These are phyloP conservation scores for Leucosporidium creatinivorum DNA, from an alignment of 768 basidiomycete genomes.

Conservation along the genomic window DNA sequence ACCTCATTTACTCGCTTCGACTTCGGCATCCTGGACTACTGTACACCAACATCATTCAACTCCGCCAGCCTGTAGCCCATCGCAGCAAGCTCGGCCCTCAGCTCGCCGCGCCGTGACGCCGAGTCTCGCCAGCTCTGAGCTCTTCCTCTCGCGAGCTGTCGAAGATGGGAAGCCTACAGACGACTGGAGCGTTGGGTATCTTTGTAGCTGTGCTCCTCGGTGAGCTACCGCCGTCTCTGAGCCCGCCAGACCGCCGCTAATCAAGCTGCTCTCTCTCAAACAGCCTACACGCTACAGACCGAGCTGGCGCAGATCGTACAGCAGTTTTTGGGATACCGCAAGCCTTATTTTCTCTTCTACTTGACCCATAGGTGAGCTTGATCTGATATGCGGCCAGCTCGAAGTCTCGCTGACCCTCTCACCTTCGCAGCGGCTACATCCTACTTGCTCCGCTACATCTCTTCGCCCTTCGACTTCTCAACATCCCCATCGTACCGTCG, in stretches of 20 bases:
- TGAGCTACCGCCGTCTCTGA: not conserved
- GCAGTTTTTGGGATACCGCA: constrained; percentile 63
- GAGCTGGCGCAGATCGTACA: constrained; percentile 55
- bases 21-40: too few relatives aligned
- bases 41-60: too few relatives aligned
- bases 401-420: not conserved
- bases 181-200: not conserved
- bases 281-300: constrained; percentile 69
- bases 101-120: too few relatives aligned
- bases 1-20: too few relatives aligned
- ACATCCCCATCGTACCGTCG: constrained; percentile 50
- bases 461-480: constrained; percentile 53
- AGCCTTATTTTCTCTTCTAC: constrained; percentile 73
- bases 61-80: too few relatives aligned
- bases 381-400: constrained; percentile 41
- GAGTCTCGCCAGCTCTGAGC: too few relatives aligned
- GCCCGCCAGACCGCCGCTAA: not conserved
- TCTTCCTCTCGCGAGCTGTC: too few relatives aligned
- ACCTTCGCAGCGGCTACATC: constrained; percentile 47
- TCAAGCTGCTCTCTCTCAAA: not conserved
- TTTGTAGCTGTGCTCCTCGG: not conserved
- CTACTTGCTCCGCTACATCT: constrained; percentile 79
- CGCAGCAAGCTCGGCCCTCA: too few relatives aligned
- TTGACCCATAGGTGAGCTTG: constrained; percentile 54
- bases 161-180: not conserved